These are phyloP conservation scores for Candida khao-thaluensis DNA, from an alignment of 805 yeast genomes.

Conservation along the genomic window DNA sequence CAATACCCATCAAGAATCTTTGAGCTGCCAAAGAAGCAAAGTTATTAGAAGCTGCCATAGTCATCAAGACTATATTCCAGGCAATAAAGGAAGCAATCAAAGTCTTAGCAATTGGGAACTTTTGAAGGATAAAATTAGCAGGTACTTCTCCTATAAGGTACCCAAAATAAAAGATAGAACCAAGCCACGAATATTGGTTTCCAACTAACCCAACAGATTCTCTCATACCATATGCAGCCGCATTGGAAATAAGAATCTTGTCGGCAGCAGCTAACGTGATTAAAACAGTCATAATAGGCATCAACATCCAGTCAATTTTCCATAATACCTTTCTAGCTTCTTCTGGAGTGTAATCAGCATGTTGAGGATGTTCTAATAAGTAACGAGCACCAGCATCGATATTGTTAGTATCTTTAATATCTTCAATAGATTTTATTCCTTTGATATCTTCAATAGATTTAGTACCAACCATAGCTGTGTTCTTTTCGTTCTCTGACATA, in stretches of 20 bases:
- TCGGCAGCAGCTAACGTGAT: constrained; percentile 34
- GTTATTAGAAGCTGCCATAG: constrained; percentile 51
- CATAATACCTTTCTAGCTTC: constrained; percentile 18
- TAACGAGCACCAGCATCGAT: constrained; percentile 23
- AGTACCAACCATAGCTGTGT: neutral
- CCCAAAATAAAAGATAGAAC: constrained; percentile 55
- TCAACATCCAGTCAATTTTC: constrained; percentile 23
- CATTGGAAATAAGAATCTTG: constrained; percentile 19
- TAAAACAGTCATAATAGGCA: constrained; percentile 25
- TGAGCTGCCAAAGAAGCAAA: constrained; percentile 26
- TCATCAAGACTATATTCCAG: constrained; percentile 40
- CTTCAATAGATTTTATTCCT: neutral
- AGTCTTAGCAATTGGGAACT: constrained; percentile 37
- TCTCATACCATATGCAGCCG: constrained; percentile 37
- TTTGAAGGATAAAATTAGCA: constrained; percentile 37
- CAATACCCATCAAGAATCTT: constrained; percentile 23
- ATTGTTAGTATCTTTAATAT: constrained; percentile 1
- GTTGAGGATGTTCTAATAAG: constrained; percentile 21
- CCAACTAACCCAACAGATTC: constrained; percentile 27
- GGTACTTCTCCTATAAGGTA: constrained; percentile 32
- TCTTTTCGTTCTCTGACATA: constrained; percentile 8
- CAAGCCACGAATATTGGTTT: constrained; percentile 29
- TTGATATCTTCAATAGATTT: constrained; percentile 6
- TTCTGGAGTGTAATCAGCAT: constrained; percentile 19
- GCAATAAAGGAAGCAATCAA: constrained; percentile 27